Base-by-base conservation (phyloP, 2,329 filamentous ascomycete genomes). In the Sporothrix dimorphospora region DNA sequence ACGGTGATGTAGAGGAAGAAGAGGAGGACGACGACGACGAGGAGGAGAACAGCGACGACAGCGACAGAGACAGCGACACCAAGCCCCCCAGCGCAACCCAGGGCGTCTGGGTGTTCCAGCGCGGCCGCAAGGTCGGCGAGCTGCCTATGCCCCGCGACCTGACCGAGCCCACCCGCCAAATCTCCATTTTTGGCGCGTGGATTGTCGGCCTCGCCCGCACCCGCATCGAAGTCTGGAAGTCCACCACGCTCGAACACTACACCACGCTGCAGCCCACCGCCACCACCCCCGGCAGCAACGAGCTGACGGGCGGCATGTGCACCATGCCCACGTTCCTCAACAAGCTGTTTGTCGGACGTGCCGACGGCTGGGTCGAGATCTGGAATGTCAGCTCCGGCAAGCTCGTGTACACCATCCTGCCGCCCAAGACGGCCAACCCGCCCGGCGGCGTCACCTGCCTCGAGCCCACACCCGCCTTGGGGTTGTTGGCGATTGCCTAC, bases 321-420 rank as follows among this genome's bases (percentile, higher is more conserved):
- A 97, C 89, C 77, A 94, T 98, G 91, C 94, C 95, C 1, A 98
- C 96, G 0, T 97, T 94, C 81, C 82, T 99, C 73, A 99, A 99
- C 85, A 99, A 99, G 82, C 88, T 99, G 59, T 94, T 98, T 75
- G 92, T 94, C 2, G 97, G 94, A 11, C 90, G 94, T 77, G 88
- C 88, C 75, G 94, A 99, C 80, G 96, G 96, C 7, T 92, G 90
- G 80, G 91, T 98, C 9, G 96, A 99, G 79, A 97, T 99, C 68
- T 99, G 96, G 95, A 99, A 99, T 79, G 85, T 99, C 73, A 97
- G 92, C 79, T 97, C 93, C 3, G 94, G 89, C 65, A 97, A 97
- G 80, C 86, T 98, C 70, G 89, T 99, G 38, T 97, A 98, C 81
- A 97, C 94, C 1, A 91, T 99, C 69, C 84, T 96, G 16, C 92